phyloP scores from a whole-genome alignment of 192 early-diverging fungal genomes.

The Phlyctochytrium arcticum region DNA sequence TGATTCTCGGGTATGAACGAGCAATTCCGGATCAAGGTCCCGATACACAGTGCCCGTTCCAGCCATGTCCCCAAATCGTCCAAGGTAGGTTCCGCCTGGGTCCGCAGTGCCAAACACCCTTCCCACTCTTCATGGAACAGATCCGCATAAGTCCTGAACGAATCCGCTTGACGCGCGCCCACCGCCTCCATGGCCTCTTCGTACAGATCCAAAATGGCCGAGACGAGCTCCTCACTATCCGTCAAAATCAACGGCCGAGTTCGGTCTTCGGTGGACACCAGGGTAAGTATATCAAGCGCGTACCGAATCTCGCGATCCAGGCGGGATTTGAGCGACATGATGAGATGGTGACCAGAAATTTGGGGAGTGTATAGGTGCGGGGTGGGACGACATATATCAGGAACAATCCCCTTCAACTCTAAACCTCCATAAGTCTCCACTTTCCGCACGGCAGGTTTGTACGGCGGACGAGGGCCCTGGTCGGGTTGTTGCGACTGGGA shows the following conservation, averaged over 20 bases:
- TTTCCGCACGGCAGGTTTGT: constrained; percentile 58
- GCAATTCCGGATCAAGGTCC: not conserved
- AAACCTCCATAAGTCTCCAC: constrained; percentile 76
- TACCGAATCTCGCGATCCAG: constrained; percentile 69
- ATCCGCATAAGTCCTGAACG: not conserved
- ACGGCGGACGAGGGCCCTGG: constrained; percentile 14
- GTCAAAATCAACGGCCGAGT: not conserved
- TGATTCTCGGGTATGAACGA: not conserved
- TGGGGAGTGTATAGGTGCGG: constrained; percentile 38
- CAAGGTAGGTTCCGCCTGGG: not conserved
- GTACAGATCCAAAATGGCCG: not conserved
- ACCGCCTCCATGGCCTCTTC: not conserved
- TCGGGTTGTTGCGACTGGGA: not conserved
- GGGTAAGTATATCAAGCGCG: constrained; percentile 64
- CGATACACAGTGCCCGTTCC: not conserved
- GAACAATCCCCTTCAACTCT: constrained; percentile 56
- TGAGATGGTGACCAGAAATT: constrained; percentile 70
- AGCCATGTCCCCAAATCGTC: not conserved
- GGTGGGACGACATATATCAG: not conserved
- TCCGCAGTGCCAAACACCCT: not conserved
- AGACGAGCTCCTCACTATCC: not conserved
- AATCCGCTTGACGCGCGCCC: not conserved
- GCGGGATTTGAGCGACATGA: constrained; percentile 74
- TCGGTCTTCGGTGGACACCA: not conserved
- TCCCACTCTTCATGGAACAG: not conserved